Evolutionary conservation across 2,329 filamentous ascomycete genomes (phyloP).

Genomic region (Curvularia spicifera): DNA sequence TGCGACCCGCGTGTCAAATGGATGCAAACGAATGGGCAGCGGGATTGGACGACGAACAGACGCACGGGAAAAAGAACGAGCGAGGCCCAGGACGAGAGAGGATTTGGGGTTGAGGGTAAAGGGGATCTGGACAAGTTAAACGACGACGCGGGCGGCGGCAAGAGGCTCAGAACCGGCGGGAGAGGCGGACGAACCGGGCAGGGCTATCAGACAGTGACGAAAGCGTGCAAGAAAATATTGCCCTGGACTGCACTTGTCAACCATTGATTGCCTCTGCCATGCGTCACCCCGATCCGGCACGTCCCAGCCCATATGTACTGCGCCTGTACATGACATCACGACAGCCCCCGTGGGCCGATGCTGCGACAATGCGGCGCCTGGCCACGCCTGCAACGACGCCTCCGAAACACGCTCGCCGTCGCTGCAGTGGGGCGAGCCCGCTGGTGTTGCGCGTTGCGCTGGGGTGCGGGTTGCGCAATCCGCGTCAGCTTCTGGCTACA

Average conservation of each 20-base stretch:
- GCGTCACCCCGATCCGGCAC: not conserved
- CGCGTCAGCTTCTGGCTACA: constrained; percentile 12
- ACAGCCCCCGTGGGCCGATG: constrained; percentile 2
- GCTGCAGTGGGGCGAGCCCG: constrained; percentile 4
- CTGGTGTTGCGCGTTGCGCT: constrained; percentile 9
- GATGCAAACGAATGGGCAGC: constrained; percentile 5
- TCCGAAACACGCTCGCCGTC: constrained; percentile 2
- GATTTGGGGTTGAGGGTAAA: not conserved
- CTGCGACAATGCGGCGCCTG: not conserved
- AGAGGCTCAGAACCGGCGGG: no score
- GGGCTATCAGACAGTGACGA: not conserved
- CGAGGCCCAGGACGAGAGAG: not conserved
- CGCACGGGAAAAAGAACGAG: constrained; percentile 4
- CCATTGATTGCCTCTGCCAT: not conserved
- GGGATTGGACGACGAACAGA: not conserved
- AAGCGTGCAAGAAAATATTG: not conserved
- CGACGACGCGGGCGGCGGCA: no score
- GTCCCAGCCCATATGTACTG: not conserved
- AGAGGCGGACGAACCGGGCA: not conserved
- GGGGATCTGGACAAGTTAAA: not conserved
- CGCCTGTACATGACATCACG: constrained; percentile 14
- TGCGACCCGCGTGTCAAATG: constrained; percentile 1
- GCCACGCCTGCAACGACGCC: not conserved
- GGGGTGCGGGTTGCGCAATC: constrained; percentile 3
- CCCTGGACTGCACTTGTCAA: not conserved